Percentiles rank a stretch among this genome's conserved stretches.
Conservation (phyloP, 176 grass and related monocot genomes). For the Tuctoria greenei region DNA sequence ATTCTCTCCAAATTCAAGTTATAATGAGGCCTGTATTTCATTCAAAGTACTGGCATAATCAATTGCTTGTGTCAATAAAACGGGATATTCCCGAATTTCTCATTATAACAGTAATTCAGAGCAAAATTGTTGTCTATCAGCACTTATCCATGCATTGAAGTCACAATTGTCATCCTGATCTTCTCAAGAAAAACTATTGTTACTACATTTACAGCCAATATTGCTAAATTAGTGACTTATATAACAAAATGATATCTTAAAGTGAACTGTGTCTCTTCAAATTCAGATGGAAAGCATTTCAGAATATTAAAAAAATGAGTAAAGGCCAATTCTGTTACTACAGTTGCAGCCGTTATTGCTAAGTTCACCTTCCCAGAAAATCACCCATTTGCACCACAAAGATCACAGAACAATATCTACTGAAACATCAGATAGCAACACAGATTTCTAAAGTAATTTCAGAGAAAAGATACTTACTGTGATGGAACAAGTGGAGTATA, state of each 20-base stretch:
- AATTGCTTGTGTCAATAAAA: constrained; percentile 5
- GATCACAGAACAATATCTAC: neutral
- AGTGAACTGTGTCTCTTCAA: neutral
- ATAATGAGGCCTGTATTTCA: constrained; percentile 80
- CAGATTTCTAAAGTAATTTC: constrained; percentile 25
- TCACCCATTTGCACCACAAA: constrained; percentile 10
- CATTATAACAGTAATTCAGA: constrained; percentile 7
- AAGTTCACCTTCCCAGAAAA: neutral
- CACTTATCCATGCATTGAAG: neutral
- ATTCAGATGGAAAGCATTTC: constrained; percentile 18
- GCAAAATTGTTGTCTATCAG: neutral
- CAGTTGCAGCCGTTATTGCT: neutral
- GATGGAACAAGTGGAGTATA: constrained; percentile 91
- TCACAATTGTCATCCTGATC: neutral
- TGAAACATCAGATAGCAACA: constrained; percentile 13
- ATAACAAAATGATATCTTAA: neutral
- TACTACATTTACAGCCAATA: no score
- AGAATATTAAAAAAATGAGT: constrained; percentile 3
- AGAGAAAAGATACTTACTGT: constrained; percentile 56
- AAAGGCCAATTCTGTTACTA: neutral
- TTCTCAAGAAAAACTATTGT: neutral
- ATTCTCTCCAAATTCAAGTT: constrained; percentile 93
- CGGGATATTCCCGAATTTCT: neutral
- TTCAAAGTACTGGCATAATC: constrained; percentile 29
- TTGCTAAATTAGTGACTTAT: neutral